phyloP scores from a whole-genome alignment of 2,329 filamentous ascomycete species.

The Metarhizium anisopliae region DNA sequence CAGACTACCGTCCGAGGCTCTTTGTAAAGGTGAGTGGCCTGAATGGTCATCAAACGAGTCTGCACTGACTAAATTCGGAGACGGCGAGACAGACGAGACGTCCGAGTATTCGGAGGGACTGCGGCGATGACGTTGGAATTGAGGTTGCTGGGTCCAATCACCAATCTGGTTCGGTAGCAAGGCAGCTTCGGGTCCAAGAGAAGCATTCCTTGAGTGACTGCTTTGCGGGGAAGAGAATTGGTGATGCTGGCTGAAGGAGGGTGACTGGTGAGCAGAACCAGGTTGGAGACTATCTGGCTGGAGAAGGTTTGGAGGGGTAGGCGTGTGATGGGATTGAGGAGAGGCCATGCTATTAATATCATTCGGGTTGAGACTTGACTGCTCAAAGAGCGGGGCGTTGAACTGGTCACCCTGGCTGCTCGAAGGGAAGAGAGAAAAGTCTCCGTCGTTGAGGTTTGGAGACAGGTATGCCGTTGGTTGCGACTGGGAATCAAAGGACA shows the following conservation, averaged over 20 bases:
- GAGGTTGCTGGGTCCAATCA: conserved; percentile 45
- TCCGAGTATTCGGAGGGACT: conserved; percentile 89
- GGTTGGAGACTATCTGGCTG: conserved; percentile 38
- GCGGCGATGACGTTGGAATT: conserved; percentile 75
- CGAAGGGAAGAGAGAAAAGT: conserved; percentile 58
- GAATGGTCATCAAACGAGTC: conserved; percentile 70
- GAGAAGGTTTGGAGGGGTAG: conserved; percentile 47
- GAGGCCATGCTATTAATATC: conserved; percentile 47
- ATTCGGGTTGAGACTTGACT: conserved; percentile 31
- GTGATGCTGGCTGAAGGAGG: conserved; percentile 45
- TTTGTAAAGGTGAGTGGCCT: conserved; percentile 72
- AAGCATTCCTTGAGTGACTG: conserved; percentile 46
- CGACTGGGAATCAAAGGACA: conserved; percentile 32
- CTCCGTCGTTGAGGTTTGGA: conserved; percentile 41
- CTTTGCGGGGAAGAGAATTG: conserved; percentile 43
- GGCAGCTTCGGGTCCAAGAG: conserved; percentile 48
- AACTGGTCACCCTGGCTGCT: conserved; percentile 47
- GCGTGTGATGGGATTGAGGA: conserved; percentile 45
- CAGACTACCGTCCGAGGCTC: conserved; percentile 60
- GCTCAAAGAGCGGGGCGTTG: conserved; percentile 52
- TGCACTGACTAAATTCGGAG: conserved; percentile 68
- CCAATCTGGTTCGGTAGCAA: conserved; percentile 41
- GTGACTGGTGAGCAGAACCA: conserved; percentile 45
- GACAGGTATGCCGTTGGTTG: conserved; percentile 35
- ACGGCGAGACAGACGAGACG: conserved; percentile 75